Base-by-base conservation (phyloP, 768 basidiomycete species). In the Termitomyces sp. region DNA sequence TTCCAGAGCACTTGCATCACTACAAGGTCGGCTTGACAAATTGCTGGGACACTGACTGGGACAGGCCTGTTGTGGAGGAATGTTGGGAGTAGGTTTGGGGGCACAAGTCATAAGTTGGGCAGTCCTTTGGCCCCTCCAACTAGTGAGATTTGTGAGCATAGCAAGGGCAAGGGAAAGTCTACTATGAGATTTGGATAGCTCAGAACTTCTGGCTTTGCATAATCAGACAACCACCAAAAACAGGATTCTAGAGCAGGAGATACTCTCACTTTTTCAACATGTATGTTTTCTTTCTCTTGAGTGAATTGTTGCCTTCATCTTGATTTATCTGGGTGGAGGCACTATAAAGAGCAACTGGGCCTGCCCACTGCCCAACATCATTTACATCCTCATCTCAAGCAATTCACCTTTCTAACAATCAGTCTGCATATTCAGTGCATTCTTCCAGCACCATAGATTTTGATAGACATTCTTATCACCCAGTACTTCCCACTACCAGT, bases 171-270 rank as follows among this genome's bases (percentile, higher is more conserved):
- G 14, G 43, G n/a, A 1, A 56, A 52, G 46, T 49, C 42, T 4
- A 12, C 36, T 9, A 37, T 43, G 50, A 15, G 60, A 60, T 50
- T 4, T 67, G 43, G 56, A 62, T 10, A 43, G 45, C 7, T 73
- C 73, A 38, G 73, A 76, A 14, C 75, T 74, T 20, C 63, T 72
- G 25, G 67, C 67, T 20, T 69, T 78, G 6, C 62, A 79, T 40
- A 71, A 73, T 47, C 62, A 69, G 40, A 74, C 72, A 34, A 59
- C 58, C 14, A 65, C 68, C 3, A 69, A 72, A 38, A 79, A 81
- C 54, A 70, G 69, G 38, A 67, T 69, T n/a, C 63, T 81, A 47
- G 78, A 80, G 56, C 60, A 70, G 25, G 78, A 81, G 58, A 68
- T 81, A 36, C 70, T 68, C 45, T 56, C 62, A 53, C 71, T 74